Evolutionary conservation across 106 monocot genomes (phyloP).

Genomic region (Dioscorea alata): DNA sequence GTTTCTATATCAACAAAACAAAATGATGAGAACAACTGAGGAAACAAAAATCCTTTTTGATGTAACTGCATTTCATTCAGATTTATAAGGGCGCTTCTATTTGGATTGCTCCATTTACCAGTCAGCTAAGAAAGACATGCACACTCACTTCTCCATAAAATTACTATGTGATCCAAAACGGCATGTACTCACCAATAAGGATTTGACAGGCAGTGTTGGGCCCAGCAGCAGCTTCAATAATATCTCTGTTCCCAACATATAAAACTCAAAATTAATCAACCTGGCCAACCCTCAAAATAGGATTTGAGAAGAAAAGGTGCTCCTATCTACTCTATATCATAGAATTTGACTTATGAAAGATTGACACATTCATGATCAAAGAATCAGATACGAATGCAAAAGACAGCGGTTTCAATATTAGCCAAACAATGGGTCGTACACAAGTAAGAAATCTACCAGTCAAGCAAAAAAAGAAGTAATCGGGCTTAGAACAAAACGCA

Average conservation of each 20-base stretch:
- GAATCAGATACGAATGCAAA: background rate
- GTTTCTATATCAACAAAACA: background rate
- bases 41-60: background rate
- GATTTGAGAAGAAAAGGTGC: background rate
- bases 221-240: constrained; percentile 70
- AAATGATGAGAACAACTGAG: background rate
- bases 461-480: too few species aligned
- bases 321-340: background rate
- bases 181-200: constrained; percentile 50
- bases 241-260: constrained; percentile 43
- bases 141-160: background rate
- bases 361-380: background rate
- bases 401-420: background rate
- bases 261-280: constrained; percentile 21
- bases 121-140: background rate
- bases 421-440: too few species aligned
- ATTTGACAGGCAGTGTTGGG: constrained; percentile 28
- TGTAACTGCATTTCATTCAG: background rate
- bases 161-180: background rate
- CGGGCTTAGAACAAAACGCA: too few species aligned
- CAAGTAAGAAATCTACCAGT: too few species aligned
- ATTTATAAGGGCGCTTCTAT: background rate
- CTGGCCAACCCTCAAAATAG: constrained; percentile 1
- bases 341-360: background rate
- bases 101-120: background rate